phyloP scores from a whole-genome alignment of 2,329 filamentous ascomycete species.

The Verticillium zaregamsianum region DNA sequence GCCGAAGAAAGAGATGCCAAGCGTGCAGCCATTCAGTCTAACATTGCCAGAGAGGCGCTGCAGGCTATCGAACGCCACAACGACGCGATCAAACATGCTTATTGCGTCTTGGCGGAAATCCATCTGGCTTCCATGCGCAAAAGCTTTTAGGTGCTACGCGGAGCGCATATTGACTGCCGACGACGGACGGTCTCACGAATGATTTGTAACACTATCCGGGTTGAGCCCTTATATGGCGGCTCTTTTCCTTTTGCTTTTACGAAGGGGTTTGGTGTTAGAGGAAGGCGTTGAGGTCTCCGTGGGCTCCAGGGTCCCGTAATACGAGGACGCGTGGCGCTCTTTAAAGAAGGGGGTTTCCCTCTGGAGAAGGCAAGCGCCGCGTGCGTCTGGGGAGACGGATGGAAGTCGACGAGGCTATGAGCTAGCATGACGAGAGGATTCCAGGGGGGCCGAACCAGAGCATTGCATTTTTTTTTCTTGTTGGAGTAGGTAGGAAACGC shows the following conservation, averaged over 20 bases:
- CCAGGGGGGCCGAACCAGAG: neutral
- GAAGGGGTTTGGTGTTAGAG: neutral
- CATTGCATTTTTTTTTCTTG: neutral
- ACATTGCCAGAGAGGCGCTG: no score
- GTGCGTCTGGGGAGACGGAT: neutral
- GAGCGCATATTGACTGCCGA: neutral
- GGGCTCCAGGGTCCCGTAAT: neutral
- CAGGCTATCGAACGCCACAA: no score
- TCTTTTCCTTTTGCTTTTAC: neutral
- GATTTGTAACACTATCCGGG: neutral
- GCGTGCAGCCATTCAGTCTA: no score
- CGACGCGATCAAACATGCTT: no score
- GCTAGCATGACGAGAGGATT: neutral
- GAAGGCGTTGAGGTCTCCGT: conserved; percentile 1
- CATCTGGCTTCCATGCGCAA: neutral
- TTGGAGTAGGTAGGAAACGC: conserved; percentile 8
- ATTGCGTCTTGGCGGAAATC: no score
- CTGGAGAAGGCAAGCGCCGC: neutral
- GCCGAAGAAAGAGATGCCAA: no score
- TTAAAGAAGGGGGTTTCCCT: neutral
- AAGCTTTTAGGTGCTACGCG: neutral
- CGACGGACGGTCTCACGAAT: neutral
- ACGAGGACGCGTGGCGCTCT: neutral
- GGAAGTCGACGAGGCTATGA: neutral
- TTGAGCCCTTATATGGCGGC: neutral